Base-by-base conservation (phyloP, 2,329 filamentous ascomycete species). In the Stemphylium lycopersici region DNA sequence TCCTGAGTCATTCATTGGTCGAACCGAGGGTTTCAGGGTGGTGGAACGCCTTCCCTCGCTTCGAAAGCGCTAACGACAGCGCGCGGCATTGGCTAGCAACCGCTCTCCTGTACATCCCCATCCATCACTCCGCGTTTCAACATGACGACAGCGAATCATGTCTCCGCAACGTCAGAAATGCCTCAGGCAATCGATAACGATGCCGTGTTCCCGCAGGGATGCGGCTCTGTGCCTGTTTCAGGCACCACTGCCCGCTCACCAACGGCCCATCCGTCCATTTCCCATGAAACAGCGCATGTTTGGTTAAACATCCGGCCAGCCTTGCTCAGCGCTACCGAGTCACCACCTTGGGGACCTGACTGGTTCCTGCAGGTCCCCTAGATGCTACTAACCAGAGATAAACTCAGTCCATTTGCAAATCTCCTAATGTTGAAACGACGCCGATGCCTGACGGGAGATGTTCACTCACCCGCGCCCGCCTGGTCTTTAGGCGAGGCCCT, bases 271-370 rank as follows among this genome's bases (percentile, higher is more conserved):
- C 62, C 62, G 55, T 63, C 44, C 55, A 56, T 66, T 69, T 70
- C 58, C 66, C 61, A 52, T 70, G 67, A 71, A 71, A 71, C 68
- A 63, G 45, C 47, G 40, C 47, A 26, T 29, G 56, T 57, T 49
- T 63, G 51, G 57, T 66, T 58, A 66, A 67, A 67, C 62, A 56
- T 50, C 33, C 37, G 53, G 48, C 42, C 51, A 56, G 56, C 55
- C 55, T 49, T 56, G 52, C 42, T 31, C 55, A 56, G 62, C 56
- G 56, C 48, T 59, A 59, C 59, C 42, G 48, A 52, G 43, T 46
- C 49, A 37, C 48, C 43, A 48, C 18, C 36, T 40, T 41, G 10
- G 36, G 34, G 20, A 47, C 52, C 41, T 59, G 60, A 63, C 51
- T 62, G 56, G 62, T 56, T 64, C 43, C 45, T 60, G 52, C 51